Evolutionary conservation across 2,329 filamentous ascomycete species (phyloP).

Genomic region (Aspergillus jensenii): DNA sequence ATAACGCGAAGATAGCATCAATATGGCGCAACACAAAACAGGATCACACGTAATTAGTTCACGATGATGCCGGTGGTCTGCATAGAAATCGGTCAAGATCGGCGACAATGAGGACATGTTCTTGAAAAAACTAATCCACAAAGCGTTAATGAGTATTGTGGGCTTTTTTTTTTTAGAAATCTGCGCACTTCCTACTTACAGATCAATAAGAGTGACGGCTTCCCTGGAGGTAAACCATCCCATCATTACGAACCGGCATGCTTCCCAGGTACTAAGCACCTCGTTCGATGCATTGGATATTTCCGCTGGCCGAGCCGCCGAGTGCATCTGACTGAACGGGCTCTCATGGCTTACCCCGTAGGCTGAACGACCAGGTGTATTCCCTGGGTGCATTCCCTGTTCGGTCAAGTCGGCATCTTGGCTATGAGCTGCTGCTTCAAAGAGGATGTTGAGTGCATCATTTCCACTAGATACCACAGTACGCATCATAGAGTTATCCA

Average conservation of each 20-base stretch:
- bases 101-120: constrained; percentile 54
- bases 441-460: constrained; percentile 54
- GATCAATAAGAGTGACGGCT: constrained; percentile 53
- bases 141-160: neutral
- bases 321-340: constrained; percentile 19
- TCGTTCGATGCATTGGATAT: constrained; percentile 32
- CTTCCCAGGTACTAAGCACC: constrained; percentile 48
- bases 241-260: constrained; percentile 55
- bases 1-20: constrained; percentile 57
- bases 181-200: constrained; percentile 32
- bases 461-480: constrained; percentile 54
- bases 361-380: constrained; percentile 18
- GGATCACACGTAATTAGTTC: constrained; percentile 53
- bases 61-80: constrained; percentile 50
- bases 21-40: constrained; percentile 53
- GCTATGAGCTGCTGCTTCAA: constrained; percentile 49
- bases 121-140: constrained; percentile 45
- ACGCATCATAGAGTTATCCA: constrained; percentile 41
- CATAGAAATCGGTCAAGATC: constrained; percentile 51
- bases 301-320: constrained; percentile 24
- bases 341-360: constrained; percentile 12
- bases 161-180: neutral
- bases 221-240: constrained; percentile 57
- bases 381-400: constrained; percentile 24
- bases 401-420: constrained; percentile 37